A percentile compares a stretch with the other conserved stretches of the same genome.
phyloP scores from a whole-genome alignment of 148 eudicot genomes.

The Persicaria tinctoria region DNA sequence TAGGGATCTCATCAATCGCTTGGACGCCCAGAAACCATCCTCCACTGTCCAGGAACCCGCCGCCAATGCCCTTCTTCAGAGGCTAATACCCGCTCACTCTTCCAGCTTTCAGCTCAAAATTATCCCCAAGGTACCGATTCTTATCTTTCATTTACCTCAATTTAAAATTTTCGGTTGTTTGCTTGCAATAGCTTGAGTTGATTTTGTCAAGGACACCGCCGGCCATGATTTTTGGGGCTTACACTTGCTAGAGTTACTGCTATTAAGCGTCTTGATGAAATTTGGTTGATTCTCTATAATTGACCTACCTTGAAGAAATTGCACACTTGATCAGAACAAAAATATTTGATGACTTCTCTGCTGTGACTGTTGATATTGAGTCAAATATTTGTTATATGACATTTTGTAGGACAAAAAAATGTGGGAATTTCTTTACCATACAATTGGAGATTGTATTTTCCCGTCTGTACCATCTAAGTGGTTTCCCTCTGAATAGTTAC shows the following conservation, averaged over 20 bases:
- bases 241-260: neutral
- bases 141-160: neutral
- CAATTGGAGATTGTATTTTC: too few species aligned
- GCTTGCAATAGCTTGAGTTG: neutral
- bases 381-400: too few species aligned
- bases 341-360: neutral
- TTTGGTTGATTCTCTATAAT: neutral
- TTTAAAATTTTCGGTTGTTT: neutral
- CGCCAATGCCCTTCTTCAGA: slow-evolving; percentile 54
- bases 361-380: neutral
- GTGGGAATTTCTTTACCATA: neutral
- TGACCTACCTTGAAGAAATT: neutral
- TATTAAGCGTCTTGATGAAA: neutral
- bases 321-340: neutral
- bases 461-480: too few species aligned
- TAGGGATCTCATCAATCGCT: slow-evolving; percentile 30
- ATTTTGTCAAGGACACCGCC: neutral
- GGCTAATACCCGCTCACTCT: slow-evolving; percentile 66
- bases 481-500: neutral
- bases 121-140: slow-evolving; percentile 42
- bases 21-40: slow-evolving; percentile 44
- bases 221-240: neutral
- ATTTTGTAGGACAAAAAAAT: neutral
- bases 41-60: slow-evolving; percentile 55
- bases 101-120: slow-evolving; percentile 60